phyloP scores from a whole-genome alignment of 805 yeast genomes.

The Huiozyma sinensis region DNA sequence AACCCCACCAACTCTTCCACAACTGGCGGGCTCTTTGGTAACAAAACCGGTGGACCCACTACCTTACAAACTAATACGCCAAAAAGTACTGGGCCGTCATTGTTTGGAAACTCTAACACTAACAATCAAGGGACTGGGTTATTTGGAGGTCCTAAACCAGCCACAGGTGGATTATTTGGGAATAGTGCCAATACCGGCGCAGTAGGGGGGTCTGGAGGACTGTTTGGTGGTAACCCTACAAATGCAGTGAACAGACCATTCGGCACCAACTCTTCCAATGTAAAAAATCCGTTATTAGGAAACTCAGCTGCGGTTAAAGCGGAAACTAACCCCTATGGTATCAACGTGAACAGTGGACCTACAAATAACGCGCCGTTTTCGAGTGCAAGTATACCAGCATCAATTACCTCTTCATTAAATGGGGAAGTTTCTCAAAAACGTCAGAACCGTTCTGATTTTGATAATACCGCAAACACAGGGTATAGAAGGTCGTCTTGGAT shows the following conservation, averaged over 20 bases:
- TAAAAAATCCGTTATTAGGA: too few species aligned
- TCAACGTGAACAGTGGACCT: slow-evolving; percentile 18
- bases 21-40: slow-evolving; percentile 12
- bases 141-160: slow-evolving; percentile 12
- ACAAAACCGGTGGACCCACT: slow-evolving; percentile 4
- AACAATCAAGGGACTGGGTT: slow-evolving; percentile 5
- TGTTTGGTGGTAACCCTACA: too few species aligned
- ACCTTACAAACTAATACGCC: slow-evolving; percentile 8
- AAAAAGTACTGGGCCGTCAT: neutral
- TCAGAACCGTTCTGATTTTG: neutral
- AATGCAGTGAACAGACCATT: too few species aligned
- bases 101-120: slow-evolving; percentile 4
- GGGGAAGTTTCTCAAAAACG: slow-evolving; percentile 5
- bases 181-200: slow-evolving; percentile 2
- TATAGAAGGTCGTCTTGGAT: slow-evolving; percentile 11
- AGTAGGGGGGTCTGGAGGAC: neutral
- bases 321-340: slow-evolving; percentile 22
- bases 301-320: too few species aligned
- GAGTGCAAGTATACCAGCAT: slow-evolving; percentile 26
- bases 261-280: too few species aligned
- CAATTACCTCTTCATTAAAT: slow-evolving; percentile 28
- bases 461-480: neutral
- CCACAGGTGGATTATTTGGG: slow-evolving; percentile 8
- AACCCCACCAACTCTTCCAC: slow-evolving; percentile 2
- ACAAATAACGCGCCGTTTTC: slow-evolving; percentile 20